Evolutionary conservation across 108 stramenopile genomes (phyloP), one percentile per base, ranked within the genome.

Genomic region (Pseudonitzschia delicatissima): DNA sequence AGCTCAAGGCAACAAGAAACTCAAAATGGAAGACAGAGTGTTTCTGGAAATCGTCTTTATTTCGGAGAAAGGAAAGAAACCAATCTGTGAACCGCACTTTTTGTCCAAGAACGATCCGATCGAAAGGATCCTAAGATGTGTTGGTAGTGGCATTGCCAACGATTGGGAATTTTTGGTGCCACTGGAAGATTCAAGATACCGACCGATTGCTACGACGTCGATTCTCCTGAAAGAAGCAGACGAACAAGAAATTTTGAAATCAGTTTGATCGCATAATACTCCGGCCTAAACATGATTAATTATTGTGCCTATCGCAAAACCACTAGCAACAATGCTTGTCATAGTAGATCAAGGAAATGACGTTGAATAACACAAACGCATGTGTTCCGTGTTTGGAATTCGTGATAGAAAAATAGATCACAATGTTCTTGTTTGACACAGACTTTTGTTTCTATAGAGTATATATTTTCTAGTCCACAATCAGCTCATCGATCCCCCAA

Each of bases 401-500:
- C n/a, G n/a, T n/a, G n/a, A n/a, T n/a, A n/a, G n/a, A n/a, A n/a
- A n/a, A n/a, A n/a, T n/a, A n/a, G n/a, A n/a, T n/a, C n/a, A n/a
- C n/a, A n/a, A n/a, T n/a, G n/a, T n/a, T n/a, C n/a, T n/a, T n/a
- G n/a, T n/a, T n/a, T n/a, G n/a, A n/a, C n/a, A n/a, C n/a, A n/a
- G n/a, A n/a, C n/a, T n/a, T n/a, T n/a, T n/a, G n/a, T n/a, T n/a
- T n/a, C n/a, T n/a, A n/a, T n/a, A n/a, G n/a, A n/a, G n/a, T n/a
- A n/a, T n/a, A n/a, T n/a, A 39, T 11, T 8, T 8, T 39, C 23
- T 48, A 48, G 69, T 94, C 90, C 29, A 95, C 87, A 78, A 98
- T 92, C 42, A 99, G 82, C 62, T 99, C 98, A 55, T 96, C 95
- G 64, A 97, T 93, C 31, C 78, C 73, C 99, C 99, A 99, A 69